Conservation (phyloP, 1,284 basidiomycete genomes). For the Meripilus lineatus region DNA sequence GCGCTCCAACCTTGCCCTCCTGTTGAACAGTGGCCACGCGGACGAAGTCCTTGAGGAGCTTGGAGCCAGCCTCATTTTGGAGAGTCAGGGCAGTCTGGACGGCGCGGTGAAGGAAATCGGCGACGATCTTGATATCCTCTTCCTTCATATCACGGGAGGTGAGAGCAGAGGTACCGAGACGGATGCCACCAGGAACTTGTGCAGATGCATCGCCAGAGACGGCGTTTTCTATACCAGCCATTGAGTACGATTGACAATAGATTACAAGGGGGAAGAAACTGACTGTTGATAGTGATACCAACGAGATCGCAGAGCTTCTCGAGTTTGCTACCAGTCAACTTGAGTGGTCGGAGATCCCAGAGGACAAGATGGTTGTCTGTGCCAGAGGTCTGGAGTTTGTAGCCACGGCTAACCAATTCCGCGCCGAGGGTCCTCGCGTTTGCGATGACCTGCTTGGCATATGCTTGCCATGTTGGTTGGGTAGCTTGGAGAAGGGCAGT, state of each 20-base stretch:
- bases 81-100: slow-evolving; percentile 84
- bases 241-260: not conserved
- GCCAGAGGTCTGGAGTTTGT: slow-evolving; percentile 96
- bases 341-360: slow-evolving; percentile 95
- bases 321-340: slow-evolving; percentile 95
- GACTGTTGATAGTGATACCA: slow-evolving; percentile 94
- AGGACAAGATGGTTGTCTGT: slow-evolving; percentile 98
- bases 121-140: slow-evolving; percentile 84
- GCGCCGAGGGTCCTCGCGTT: slow-evolving; percentile 79
- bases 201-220: slow-evolving; percentile 96
- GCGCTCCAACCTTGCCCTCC: slow-evolving; percentile 67
- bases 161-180: slow-evolving; percentile 91
- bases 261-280: slow-evolving; percentile 25
- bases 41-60: slow-evolving; percentile 96
- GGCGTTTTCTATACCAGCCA: slow-evolving; percentile 72
- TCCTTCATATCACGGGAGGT: slow-evolving; percentile 95
- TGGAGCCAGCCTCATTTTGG: slow-evolving; percentile 93
- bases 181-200: slow-evolving; percentile 95
- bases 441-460: slow-evolving; percentile 92
- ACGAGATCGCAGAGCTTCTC: slow-evolving; percentile 98
- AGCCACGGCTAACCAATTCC: slow-evolving; percentile 72
- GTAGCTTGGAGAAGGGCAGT: slow-evolving; percentile 94
- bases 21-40: slow-evolving; percentile 71
- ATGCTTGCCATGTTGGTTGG: slow-evolving; percentile 87
- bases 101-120: slow-evolving; percentile 87